phyloP scores from a whole-genome alignment of 2,329 filamentous ascomycete genomes.

The Neonectria magnoliae region DNA sequence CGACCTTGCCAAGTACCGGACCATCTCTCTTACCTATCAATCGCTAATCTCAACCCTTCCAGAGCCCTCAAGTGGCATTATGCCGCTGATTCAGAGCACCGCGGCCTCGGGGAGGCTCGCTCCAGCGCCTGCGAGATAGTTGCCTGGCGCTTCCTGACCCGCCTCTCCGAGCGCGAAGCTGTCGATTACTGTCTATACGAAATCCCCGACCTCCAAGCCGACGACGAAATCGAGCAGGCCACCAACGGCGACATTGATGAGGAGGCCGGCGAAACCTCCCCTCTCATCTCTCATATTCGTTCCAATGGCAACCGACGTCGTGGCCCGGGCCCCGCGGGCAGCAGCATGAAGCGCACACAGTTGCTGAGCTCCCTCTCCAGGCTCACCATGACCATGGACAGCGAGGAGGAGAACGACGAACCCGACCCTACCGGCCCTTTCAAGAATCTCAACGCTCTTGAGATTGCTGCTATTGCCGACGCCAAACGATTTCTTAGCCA shows the following conservation, averaged over 20 bases:
- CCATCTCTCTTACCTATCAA: not conserved
- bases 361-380: constrained; percentile 65
- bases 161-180: constrained; percentile 76
- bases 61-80: constrained; percentile 83
- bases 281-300: constrained; percentile 54
- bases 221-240: constrained; percentile 33
- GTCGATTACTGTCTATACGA: constrained; percentile 81
- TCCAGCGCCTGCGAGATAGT: constrained; percentile 83
- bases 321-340: constrained; percentile 47
- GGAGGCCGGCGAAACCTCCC: constrained; percentile 59
- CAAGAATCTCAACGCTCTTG: constrained; percentile 82
- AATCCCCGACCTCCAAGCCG: constrained; percentile 61
- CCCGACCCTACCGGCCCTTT: constrained; percentile 77
- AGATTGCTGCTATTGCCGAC: constrained; percentile 83
- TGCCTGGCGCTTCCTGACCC: constrained; percentile 80
- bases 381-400: constrained; percentile 55
- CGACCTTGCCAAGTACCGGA: not conserved
- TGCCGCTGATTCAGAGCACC: constrained; percentile 69
- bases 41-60: constrained; percentile 21
- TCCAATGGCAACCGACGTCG: constrained; percentile 37
- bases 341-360: constrained; percentile 57
- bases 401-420: constrained; percentile 54
- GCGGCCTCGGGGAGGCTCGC: constrained; percentile 73
- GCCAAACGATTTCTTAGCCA: constrained; percentile 89
- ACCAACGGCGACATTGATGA: constrained; percentile 43